phyloP scores from a whole-genome alignment of 257 asterid genomes.

The Ophiorrhiza pumila region DNA sequence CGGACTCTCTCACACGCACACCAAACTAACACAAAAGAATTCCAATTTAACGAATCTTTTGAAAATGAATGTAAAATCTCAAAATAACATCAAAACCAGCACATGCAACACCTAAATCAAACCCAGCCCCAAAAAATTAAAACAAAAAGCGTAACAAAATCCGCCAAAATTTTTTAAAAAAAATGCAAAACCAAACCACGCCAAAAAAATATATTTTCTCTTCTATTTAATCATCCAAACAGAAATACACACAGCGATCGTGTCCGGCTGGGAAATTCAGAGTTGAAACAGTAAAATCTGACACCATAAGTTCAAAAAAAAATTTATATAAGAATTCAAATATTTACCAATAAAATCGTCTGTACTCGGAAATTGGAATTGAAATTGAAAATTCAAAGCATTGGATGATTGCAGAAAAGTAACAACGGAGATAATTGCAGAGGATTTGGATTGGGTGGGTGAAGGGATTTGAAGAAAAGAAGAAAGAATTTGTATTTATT shows the following conservation, averaged over 20 bases:
- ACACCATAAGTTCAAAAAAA: background rate
- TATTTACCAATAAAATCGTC: background rate
- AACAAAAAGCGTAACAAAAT: conserved; percentile 3
- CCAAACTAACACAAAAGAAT: conserved; percentile 7
- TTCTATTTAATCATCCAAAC: background rate
- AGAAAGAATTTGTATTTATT: conserved; percentile 16
- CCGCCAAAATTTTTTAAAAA: conserved; percentile 12
- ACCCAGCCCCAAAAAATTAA: background rate
- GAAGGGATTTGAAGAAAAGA: conserved; percentile 8
- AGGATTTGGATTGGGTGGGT: conserved; percentile 6
- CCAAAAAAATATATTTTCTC: too few species aligned
- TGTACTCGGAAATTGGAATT: background rate
- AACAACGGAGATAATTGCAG: conserved; percentile 16
- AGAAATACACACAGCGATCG: conserved; percentile 12
- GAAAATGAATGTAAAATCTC: background rate
- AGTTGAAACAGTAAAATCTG: conserved; percentile 5
- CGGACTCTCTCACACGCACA: background rate
- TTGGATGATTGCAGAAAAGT: conserved; percentile 6
- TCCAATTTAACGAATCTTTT: conserved; percentile 12
- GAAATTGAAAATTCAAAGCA: conserved; percentile 18
- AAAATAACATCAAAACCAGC: background rate
- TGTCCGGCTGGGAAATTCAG: background rate
- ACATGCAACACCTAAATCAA: background rate
- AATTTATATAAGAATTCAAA: background rate
- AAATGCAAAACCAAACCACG: too few species aligned